A percentile compares a stretch with the other conserved stretches of the same genome.
Evolutionary conservation across 2,329 filamentous ascomycete genomes (phyloP).

Genomic region (Hypoxylon sp.): DNA sequence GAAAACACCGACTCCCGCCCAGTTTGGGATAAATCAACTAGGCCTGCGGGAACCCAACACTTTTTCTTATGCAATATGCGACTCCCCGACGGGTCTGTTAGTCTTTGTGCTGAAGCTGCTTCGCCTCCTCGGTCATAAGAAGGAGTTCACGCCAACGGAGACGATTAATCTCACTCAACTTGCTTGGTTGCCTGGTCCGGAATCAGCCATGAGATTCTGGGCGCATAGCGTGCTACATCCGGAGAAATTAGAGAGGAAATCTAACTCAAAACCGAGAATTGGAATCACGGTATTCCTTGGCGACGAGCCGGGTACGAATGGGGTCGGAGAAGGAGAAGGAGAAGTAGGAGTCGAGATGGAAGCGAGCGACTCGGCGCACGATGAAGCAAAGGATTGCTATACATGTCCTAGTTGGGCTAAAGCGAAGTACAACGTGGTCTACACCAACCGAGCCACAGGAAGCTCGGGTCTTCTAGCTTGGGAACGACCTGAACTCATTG

Average conservation of each 20-base stretch:
- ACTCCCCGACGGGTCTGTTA: slow-evolving; percentile 72
- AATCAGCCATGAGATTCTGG: slow-evolving; percentile 72
- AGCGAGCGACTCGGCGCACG: slow-evolving; percentile 37
- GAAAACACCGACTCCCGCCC: slow-evolving; percentile 38
- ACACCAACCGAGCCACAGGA: slow-evolving; percentile 58
- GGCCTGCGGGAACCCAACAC: slow-evolving; percentile 66
- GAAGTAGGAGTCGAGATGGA: slow-evolving; percentile 42
- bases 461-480: slow-evolving; percentile 63
- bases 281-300: slow-evolving; percentile 65
- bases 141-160: slow-evolving; percentile 64
- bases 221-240: slow-evolving; percentile 60
- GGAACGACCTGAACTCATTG: slow-evolving; percentile 64
- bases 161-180: slow-evolving; percentile 73
- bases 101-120: slow-evolving; percentile 67
- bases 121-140: slow-evolving; percentile 57
- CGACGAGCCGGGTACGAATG: slow-evolving; percentile 45
- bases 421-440: slow-evolving; percentile 60
- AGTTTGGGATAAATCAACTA: slow-evolving; percentile 53
- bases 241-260: slow-evolving; percentile 50
- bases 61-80: slow-evolving; percentile 71
- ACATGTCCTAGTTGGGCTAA: slow-evolving; percentile 66
- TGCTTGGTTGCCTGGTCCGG: slow-evolving; percentile 77
- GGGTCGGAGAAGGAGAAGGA: slow-evolving; percentile 36
- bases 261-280: slow-evolving; percentile 57
- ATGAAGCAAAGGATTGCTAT: slow-evolving; percentile 53